Conservation (phyloP, 176 grass and related monocot species). For the Carex pumila region DNA sequence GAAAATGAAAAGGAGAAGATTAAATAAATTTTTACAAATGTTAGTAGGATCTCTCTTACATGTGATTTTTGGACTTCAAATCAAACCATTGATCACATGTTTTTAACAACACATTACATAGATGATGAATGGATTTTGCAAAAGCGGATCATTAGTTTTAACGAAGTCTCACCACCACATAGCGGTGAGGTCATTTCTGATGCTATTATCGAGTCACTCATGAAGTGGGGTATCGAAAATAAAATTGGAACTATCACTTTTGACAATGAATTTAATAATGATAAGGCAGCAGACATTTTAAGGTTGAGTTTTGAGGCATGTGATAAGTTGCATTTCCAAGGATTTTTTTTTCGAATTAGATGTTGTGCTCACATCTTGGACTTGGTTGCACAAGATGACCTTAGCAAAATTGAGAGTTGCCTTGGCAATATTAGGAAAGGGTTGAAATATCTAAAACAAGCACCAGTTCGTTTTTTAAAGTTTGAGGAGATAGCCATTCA, state of each 20-base stretch:
- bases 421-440: background rate
- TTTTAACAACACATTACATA: too few species aligned
- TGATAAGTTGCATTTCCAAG: background rate
- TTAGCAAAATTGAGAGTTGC: background rate
- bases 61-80: background rate
- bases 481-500: background rate
- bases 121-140: too few species aligned
- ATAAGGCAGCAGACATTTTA: background rate
- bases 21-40: background rate
- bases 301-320: background rate
- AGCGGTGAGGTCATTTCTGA: background rate
- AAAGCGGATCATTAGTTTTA: too few species aligned
- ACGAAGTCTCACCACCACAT: background rate
- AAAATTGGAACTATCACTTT: background rate
- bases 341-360: background rate
- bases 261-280: background rate
- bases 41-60: background rate
- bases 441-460: background rate
- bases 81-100: background rate
- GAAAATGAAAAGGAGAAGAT: background rate
- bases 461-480: background rate
- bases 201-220: background rate
- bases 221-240: background rate
- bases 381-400: constrained; percentile 6
- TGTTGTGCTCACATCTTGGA: constrained; percentile 3